A percentile compares a stretch with the other conserved stretches of the same genome.
Evolutionary conservation across 192 early-diverging fungal species (phyloP).

Genomic region (Rhizophagus sp.): DNA sequence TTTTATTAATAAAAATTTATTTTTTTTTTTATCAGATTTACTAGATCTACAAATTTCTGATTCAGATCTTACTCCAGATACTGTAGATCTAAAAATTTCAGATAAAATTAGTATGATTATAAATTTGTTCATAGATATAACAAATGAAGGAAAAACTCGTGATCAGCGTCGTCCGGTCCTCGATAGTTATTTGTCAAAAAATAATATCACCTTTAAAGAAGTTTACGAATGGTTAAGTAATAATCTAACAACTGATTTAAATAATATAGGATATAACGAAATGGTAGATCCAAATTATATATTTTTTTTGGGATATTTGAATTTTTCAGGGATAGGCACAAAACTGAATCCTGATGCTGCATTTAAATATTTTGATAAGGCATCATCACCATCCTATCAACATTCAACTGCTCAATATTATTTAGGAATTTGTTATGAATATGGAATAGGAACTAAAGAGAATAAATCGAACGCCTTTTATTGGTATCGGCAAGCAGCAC

Average conservation of each 20-base stretch:
- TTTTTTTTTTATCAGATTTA: too few species aligned
- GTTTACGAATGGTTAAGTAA: background rate
- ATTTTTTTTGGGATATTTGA: background rate
- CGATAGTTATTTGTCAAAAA: background rate
- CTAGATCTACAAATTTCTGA: too few species aligned
- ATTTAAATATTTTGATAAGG: background rate
- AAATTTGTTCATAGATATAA: background rate
- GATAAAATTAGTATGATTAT: too few species aligned
- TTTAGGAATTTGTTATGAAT: background rate
- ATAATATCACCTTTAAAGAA: background rate
- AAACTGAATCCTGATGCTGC: accelerated
- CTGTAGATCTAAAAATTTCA: too few species aligned
- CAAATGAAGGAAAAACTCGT: background rate
- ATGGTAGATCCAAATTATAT: background rate
- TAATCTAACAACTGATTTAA: background rate
- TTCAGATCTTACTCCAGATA: too few species aligned
- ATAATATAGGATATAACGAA: background rate
- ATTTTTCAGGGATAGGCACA: background rate
- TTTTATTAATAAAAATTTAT: too few species aligned
- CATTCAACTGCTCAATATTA: background rate
- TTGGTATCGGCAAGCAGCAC: background rate
- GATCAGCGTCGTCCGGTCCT: background rate
- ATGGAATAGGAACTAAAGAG: background rate
- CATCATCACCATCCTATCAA: background rate
- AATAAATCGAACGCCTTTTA: too few species aligned